phyloP scores from a whole-genome alignment of 228 moss, liverwort and hornwort genomes.

The Sphagnum fallax region DNA sequence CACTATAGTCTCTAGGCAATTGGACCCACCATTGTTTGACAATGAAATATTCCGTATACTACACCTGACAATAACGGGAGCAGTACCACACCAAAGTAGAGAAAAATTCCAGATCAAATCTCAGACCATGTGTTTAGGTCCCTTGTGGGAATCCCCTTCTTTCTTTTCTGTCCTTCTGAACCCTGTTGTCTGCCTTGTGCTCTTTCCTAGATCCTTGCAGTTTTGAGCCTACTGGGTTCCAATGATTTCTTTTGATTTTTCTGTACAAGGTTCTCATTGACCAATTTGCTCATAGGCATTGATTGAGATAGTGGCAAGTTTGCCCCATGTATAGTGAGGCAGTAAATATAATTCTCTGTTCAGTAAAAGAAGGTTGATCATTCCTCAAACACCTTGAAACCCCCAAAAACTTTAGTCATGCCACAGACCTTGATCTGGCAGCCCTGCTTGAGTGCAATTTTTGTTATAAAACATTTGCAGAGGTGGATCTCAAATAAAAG shows the following conservation, averaged over 20 bases:
- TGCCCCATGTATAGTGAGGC: constrained; percentile 21
- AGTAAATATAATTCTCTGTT: constrained; percentile 1
- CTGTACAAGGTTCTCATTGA: neutral
- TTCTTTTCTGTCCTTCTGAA: constrained; percentile 20
- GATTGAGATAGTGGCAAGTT: constrained; percentile 17
- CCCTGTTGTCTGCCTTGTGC: constrained; percentile 23
- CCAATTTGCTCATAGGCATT: constrained; percentile 16
- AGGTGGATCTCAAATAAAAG: no score
- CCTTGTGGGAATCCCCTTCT: constrained; percentile 14
- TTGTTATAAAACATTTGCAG: no score
- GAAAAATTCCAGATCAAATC: constrained; percentile 20
- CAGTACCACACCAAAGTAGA: constrained; percentile 22
- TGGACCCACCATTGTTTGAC: constrained; percentile 32
- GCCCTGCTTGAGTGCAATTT: no score
- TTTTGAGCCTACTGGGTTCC: constrained; percentile 18
- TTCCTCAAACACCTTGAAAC: no score
- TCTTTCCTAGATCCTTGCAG: constrained; percentile 24
- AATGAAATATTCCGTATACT: constrained; percentile 32
- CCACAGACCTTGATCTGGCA: no score
- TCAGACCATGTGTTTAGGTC: constrained; percentile 23
- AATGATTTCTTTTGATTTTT: constrained; percentile 17
- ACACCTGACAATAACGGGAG: constrained; percentile 27
- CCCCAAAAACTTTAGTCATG: no score
- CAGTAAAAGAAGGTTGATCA: constrained; percentile 6
- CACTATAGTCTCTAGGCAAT: constrained; percentile 29